Evolutionary conservation across 768 basidiomycete species (phyloP).

Genomic region (Cystofilobasidium capitatum): DNA sequence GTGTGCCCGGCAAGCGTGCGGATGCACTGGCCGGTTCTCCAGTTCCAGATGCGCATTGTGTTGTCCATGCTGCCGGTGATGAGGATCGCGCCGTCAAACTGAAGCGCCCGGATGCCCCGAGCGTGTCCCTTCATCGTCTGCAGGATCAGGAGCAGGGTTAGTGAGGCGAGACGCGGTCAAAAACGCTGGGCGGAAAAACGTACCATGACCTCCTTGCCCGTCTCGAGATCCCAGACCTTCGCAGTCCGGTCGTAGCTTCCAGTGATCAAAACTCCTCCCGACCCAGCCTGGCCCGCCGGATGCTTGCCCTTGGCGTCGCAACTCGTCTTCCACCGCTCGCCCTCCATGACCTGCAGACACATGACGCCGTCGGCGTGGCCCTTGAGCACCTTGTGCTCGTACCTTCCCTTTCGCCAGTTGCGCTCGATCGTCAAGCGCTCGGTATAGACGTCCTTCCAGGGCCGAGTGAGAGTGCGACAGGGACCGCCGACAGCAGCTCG

Average conservation of each 20-base stretch:
- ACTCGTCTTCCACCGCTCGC: conserved; percentile 6
- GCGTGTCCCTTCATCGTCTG: conserved; percentile 67
- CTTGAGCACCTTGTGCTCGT: conserved; percentile 68
- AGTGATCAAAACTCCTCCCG: conserved; percentile 65
- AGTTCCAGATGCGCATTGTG: conserved; percentile 92
- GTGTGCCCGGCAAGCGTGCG: conserved; percentile 81
- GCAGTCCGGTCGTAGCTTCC: conserved; percentile 93
- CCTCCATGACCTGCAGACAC: conserved; percentile 60
- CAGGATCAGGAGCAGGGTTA: not conserved
- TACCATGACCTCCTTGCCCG: conserved; percentile 68
- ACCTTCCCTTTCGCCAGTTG: conserved; percentile 93
- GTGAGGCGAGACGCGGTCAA: no score
- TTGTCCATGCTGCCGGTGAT: conserved; percentile 96
- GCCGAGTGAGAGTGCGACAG: conserved; percentile 50
- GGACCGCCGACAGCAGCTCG: not conserved
- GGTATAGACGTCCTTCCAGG: conserved; percentile 97
- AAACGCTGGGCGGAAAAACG: not conserved
- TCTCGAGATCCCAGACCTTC: conserved; percentile 94
- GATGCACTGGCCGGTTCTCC: conserved; percentile 79
- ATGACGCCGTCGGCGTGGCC: conserved; percentile 95
- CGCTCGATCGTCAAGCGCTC: conserved; percentile 93
- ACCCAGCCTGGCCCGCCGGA: not conserved
- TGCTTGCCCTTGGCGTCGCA: conserved; percentile 7
- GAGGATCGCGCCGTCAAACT: conserved; percentile 90
- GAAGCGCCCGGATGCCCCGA: conserved; percentile 78